These are phyloP conservation scores for Camelina hispida DNA, from an alignment of 345 rosid genomes.

Conservation along the genomic window DNA sequence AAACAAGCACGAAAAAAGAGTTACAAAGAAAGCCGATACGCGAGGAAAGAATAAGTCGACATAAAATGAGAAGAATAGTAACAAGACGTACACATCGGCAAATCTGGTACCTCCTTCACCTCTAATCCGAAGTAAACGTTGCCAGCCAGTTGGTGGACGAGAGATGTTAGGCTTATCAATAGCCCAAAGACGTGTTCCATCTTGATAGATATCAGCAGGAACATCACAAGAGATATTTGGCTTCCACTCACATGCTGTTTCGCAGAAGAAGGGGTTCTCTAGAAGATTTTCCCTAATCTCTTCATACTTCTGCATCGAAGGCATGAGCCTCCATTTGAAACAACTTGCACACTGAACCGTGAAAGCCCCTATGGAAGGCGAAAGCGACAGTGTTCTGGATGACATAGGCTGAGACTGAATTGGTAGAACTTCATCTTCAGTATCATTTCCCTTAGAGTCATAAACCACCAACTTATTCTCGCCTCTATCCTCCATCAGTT, in stretches of 20 bases:
- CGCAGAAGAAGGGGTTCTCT: constrained; percentile 74
- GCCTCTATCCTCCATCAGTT: constrained; percentile 41
- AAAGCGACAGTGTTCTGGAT: constrained; percentile 54
- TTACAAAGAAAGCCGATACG: neutral
- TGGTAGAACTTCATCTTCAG: constrained; percentile 37
- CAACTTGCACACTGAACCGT: constrained; percentile 89
- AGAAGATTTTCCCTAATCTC: constrained; percentile 85
- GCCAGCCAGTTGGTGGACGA: constrained; percentile 93
- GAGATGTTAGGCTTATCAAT: constrained; percentile 91
- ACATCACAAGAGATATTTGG: constrained; percentile 76
- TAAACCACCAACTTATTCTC: constrained; percentile 71
- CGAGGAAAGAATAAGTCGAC: neutral
- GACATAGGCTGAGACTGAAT: constrained; percentile 40
- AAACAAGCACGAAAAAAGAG: constrained; percentile 18
- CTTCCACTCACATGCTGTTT: constrained; percentile 76
- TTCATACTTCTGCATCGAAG: constrained; percentile 85
- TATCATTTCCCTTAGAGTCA: constrained; percentile 53
- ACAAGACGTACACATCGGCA: constrained; percentile 81
- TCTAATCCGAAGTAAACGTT: constrained; percentile 73
- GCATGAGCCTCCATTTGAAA: constrained; percentile 94
- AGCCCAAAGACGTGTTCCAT: constrained; percentile 92
- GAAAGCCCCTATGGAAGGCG: constrained; percentile 83
- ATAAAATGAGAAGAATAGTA: constrained; percentile 12
- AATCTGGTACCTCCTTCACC: constrained; percentile 88
- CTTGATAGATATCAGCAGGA: constrained; percentile 87